A percentile compares a stretch with the other conserved stretches of the same genome.
Evolutionary conservation across 75 land plant species (phyloP).

Genomic region (Adiantum capillusveneris): DNA sequence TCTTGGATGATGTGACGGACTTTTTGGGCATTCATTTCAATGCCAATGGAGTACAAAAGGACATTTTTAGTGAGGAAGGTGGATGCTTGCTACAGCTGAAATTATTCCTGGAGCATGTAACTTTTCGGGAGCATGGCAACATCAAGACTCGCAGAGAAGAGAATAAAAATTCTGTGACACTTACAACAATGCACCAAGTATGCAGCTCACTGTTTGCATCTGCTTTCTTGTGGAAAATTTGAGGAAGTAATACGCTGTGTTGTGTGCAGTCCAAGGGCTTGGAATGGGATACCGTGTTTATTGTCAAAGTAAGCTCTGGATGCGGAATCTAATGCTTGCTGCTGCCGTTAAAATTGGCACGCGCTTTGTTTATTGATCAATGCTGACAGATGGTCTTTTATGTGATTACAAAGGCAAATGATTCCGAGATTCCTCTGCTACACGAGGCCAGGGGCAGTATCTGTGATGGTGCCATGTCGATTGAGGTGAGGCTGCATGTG

Average conservation of each 20-base stretch:
- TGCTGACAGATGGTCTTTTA: too few species aligned
- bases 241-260: neutral
- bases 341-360: too few species aligned
- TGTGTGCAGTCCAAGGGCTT: slow-evolving; percentile 89
- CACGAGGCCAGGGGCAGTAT: slow-evolving; percentile 64
- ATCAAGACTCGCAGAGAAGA: slow-evolving; percentile 60
- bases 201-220: neutral
- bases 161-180: slow-evolving; percentile 75
- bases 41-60: slow-evolving; percentile 7
- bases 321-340: too few species aligned
- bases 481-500: slow-evolving; percentile 50
- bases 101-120: slow-evolving; percentile 62
- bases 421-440: slow-evolving; percentile 82
- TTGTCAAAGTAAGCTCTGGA: slow-evolving; percentile 90
- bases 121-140: slow-evolving; percentile 66
- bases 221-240: too few species aligned
- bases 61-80: neutral
- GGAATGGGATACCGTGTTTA: slow-evolving; percentile 96
- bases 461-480: slow-evolving; percentile 34
- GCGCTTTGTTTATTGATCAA: too few species aligned
- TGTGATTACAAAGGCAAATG: slow-evolving; percentile 78
- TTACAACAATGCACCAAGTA: slow-evolving; percentile 99
- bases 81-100: slow-evolving; percentile 57
- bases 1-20: slow-evolving; percentile 86
- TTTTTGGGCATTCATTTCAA: slow-evolving; percentile 47